Conservation (phyloP, 2,329 filamentous ascomycete genomes). For the Akanthomyces dipterigenus region DNA sequence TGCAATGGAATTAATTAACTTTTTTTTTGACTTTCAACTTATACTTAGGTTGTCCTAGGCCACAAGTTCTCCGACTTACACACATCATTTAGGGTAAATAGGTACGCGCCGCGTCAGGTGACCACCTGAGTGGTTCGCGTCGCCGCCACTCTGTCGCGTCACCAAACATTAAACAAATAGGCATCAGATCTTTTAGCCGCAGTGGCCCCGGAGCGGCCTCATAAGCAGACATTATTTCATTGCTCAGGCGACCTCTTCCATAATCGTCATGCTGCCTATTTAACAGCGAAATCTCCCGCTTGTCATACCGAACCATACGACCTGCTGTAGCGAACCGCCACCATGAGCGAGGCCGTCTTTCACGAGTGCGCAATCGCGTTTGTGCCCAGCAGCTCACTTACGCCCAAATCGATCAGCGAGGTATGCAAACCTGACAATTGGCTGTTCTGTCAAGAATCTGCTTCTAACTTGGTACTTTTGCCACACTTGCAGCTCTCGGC, state of each 20-base stretch:
- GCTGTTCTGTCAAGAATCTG: neutral
- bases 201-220: neutral
- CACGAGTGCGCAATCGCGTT: constrained; percentile 39
- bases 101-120: constrained; percentile 23
- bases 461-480: neutral
- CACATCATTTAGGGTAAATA: neutral
- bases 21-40: neutral
- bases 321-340: neutral
- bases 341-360: constrained; percentile 32
- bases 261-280: neutral
- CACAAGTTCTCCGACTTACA: neutral
- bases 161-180: constrained; percentile 12
- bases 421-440: constrained; percentile 20
- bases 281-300: neutral
- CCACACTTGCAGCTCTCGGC: constrained; percentile 30
- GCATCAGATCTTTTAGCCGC: constrained; percentile 9
- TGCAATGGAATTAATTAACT: too few species aligned
- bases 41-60: too few species aligned
- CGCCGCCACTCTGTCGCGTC: constrained; percentile 14
- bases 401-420: constrained; percentile 34
- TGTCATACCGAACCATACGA: neutral
- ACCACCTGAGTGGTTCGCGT: constrained; percentile 32
- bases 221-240: neutral
- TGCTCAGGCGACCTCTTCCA: neutral
- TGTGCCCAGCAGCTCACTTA: constrained; percentile 35